A percentile compares a stretch with the other conserved stretches of the same genome.
phyloP scores from a whole-genome alignment of 805 yeast genomes.

The Wickerhamomyces strasburgensis region DNA sequence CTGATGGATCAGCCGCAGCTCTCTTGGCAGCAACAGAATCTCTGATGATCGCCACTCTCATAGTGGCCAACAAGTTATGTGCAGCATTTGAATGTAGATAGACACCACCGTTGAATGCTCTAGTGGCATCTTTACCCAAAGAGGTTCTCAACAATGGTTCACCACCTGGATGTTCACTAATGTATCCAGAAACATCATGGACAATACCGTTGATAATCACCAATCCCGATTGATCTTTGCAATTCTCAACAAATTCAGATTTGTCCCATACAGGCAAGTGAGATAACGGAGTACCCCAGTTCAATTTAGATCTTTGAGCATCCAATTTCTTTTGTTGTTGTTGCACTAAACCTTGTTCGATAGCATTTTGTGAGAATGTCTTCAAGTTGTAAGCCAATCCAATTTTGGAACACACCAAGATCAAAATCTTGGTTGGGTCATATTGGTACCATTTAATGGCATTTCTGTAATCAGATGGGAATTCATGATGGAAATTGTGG shows the following conservation, averaged over 20 bases:
- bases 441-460: constrained; percentile 85
- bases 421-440: constrained; percentile 72
- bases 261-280: constrained; percentile 73
- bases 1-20: constrained; percentile 4
- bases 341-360: constrained; percentile 76
- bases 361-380: constrained; percentile 73
- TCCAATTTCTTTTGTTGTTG: constrained; percentile 80
- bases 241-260: constrained; percentile 42
- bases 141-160: constrained; percentile 66
- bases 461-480: constrained; percentile 85
- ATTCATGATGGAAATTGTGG: constrained; percentile 88
- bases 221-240: constrained; percentile 48
- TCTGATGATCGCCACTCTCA: constrained; percentile 77
- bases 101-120: constrained; percentile 83
- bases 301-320: constrained; percentile 51
- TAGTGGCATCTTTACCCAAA: constrained; percentile 75
- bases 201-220: constrained; percentile 75
- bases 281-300: constrained; percentile 71
- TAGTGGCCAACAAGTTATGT: constrained; percentile 71
- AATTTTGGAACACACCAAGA: constrained; percentile 52
- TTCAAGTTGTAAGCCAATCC: constrained; percentile 69
- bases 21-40: constrained; percentile 46
- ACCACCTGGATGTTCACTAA: constrained; percentile 84
- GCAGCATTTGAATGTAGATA: constrained; percentile 85
- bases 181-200: constrained; percentile 65